phyloP scores from a whole-genome alignment of 2,329 filamentous ascomycete genomes.

The Xylaria sp. region DNA sequence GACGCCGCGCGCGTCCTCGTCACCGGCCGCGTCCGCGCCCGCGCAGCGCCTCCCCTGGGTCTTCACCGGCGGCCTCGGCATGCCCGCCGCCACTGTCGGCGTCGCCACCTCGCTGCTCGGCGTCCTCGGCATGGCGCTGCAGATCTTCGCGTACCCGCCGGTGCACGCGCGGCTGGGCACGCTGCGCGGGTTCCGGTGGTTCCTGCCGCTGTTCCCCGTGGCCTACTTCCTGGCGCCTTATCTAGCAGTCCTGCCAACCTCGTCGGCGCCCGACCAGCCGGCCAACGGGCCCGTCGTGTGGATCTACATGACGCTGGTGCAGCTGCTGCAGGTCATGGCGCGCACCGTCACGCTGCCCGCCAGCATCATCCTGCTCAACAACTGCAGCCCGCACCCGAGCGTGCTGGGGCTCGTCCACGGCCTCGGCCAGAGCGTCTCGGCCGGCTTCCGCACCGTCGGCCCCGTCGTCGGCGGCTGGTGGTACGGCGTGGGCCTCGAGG shows the following conservation, averaged over 20 bases:
- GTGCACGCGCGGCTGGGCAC: slow-evolving; percentile 68
- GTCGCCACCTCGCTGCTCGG: slow-evolving; percentile 71
- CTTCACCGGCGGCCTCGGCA: slow-evolving; percentile 68
- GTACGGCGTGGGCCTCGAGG: slow-evolving; percentile 49
- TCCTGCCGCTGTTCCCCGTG: slow-evolving; percentile 67
- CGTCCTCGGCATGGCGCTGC: slow-evolving; percentile 68
- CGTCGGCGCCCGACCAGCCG: slow-evolving; percentile 44
- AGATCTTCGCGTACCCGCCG: slow-evolving; percentile 69
- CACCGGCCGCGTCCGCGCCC: slow-evolving; percentile 35
- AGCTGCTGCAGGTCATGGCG: slow-evolving; percentile 71
- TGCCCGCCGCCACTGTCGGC: slow-evolving; percentile 68
- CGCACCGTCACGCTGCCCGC: slow-evolving; percentile 69
- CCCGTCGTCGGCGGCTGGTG: slow-evolving; percentile 54
- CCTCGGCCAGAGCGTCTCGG: slow-evolving; percentile 54
- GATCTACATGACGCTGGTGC: slow-evolving; percentile 62
- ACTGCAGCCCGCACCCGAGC: slow-evolving; percentile 60
- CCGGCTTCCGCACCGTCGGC: slow-evolving; percentile 52
- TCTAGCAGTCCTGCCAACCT: slow-evolving; percentile 63
- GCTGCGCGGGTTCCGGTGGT: slow-evolving; percentile 65
- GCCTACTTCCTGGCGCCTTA: slow-evolving; percentile 71
- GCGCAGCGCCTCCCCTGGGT: slow-evolving; percentile 52
- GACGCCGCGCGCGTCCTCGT: slow-evolving; percentile 58
- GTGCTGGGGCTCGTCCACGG: slow-evolving; percentile 62
- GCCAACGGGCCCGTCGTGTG: slow-evolving; percentile 57
- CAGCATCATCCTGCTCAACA: slow-evolving; percentile 63